Percentiles rank a stretch among this genome's conserved stretches.
Evolutionary conservation across 2,329 filamentous ascomycete species (phyloP).

Genomic region (Septoria petroselini): DNA sequence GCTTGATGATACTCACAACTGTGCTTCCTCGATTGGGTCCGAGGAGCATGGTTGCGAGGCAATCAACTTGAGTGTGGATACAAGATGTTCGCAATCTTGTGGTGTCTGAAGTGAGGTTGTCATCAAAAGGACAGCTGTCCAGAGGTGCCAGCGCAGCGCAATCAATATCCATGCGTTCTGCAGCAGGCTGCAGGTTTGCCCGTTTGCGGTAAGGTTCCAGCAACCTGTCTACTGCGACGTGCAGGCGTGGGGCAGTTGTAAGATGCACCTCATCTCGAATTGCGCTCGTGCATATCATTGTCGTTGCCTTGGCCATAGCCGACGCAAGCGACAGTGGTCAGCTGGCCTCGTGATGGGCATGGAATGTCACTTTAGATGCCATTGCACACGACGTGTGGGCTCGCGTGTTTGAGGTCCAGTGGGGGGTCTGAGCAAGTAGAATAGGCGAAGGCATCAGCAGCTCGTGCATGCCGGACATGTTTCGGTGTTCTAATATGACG

Average conservation of each 20-base stretch:
- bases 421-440: background rate
- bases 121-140: conserved; percentile 2
- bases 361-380: too few relatives aligned
- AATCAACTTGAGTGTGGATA: background rate
- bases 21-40: background rate
- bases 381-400: background rate
- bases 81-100: background rate
- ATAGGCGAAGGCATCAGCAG: conserved; percentile 1
- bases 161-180: background rate
- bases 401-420: conserved; percentile 4
- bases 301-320: background rate
- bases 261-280: background rate
- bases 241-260: background rate
- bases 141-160: conserved; percentile 8
- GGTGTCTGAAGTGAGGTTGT: background rate
- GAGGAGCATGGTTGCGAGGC: background rate
- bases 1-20: background rate
- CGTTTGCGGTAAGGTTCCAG: background rate
- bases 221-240: conserved; percentile 3
- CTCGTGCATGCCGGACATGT: conserved; percentile 6
- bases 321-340: background rate
- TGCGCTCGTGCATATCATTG: background rate
- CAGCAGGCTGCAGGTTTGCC: background rate
- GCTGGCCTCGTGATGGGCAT: background rate
- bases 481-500: background rate